phyloP scores from a whole-genome alignment of 2,329 filamentous ascomycete species.

The Hypomyces perniciosus region DNA sequence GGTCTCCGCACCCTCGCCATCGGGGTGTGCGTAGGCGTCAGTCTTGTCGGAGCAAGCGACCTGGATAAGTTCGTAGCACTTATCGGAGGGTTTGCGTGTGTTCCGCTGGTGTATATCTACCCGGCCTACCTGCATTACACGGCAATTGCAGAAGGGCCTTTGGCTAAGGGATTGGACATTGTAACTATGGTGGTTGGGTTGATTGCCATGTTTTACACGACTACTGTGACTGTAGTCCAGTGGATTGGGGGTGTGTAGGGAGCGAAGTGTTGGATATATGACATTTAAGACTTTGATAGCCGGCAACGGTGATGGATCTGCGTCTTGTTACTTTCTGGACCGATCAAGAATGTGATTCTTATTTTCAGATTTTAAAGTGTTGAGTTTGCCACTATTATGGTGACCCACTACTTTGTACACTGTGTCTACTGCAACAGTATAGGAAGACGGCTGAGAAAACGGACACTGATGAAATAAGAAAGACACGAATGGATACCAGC shows the following conservation, averaged over 20 bases:
- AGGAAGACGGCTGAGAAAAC: neutral
- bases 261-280: neutral
- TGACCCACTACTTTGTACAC: too few species aligned
- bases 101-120: conserved; percentile 73
- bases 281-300: neutral
- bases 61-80: conserved; percentile 70
- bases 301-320: neutral
- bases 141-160: conserved; percentile 53
- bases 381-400: too few species aligned
- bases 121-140: conserved; percentile 65
- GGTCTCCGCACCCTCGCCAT: conserved; percentile 53
- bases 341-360: neutral
- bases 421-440: too few species aligned
- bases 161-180: conserved; percentile 54
- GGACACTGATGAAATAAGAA: too few species aligned
- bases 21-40: conserved; percentile 52
- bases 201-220: conserved; percentile 67
- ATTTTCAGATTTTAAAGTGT: neutral
- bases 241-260: conserved; percentile 23
- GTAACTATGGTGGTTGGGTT: conserved; percentile 57
- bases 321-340: too few species aligned
- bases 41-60: conserved; percentile 60
- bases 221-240: conserved; percentile 48
- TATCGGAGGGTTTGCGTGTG: conserved; percentile 67
- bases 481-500: too few species aligned